phyloP scores from a whole-genome alignment of 2,329 filamentous ascomycete genomes.

The Mariannaea elegans region DNA sequence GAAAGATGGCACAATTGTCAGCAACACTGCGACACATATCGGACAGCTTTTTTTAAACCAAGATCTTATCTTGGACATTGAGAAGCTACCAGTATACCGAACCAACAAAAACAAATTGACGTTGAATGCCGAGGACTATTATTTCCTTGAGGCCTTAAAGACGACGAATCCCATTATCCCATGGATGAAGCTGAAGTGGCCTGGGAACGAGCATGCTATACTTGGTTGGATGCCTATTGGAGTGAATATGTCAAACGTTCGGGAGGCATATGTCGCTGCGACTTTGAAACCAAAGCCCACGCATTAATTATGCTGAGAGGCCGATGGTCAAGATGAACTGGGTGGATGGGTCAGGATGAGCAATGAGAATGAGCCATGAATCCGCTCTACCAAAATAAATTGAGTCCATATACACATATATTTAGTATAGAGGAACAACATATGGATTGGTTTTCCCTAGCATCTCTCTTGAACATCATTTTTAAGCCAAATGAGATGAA shows the following conservation, averaged over 20 bases:
- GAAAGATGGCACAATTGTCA: conserved; percentile 56
- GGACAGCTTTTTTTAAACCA: conserved; percentile 69
- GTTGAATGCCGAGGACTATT: conserved; percentile 57
- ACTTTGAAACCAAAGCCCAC: background rate
- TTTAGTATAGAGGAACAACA: no score
- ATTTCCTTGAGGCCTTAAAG: background rate
- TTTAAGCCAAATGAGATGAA: no score
- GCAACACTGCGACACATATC: conserved; percentile 60
- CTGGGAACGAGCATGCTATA: background rate
- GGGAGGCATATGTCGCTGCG: background rate
- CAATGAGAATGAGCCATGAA: background rate
- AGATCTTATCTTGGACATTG: conserved; percentile 57
- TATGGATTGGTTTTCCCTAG: no score
- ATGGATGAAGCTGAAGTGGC: background rate
- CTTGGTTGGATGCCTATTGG: conserved; percentile 18
- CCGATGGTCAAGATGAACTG: background rate
- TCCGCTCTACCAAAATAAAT: no score
- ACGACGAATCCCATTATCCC: conserved; percentile 14
- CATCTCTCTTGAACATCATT: no score
- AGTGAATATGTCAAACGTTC: conserved; percentile 12
- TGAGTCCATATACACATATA: no score
- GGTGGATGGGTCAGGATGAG: background rate
- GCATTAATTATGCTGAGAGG: background rate
- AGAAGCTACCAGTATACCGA: conserved; percentile 53
- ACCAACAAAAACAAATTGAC: conserved; percentile 53